A percentile compares a stretch with the other conserved stretches of the same genome.
Evolutionary conservation across 225 moss, liverwort and hornwort species (phyloP).

Genomic region (Asterella californica): DNA sequence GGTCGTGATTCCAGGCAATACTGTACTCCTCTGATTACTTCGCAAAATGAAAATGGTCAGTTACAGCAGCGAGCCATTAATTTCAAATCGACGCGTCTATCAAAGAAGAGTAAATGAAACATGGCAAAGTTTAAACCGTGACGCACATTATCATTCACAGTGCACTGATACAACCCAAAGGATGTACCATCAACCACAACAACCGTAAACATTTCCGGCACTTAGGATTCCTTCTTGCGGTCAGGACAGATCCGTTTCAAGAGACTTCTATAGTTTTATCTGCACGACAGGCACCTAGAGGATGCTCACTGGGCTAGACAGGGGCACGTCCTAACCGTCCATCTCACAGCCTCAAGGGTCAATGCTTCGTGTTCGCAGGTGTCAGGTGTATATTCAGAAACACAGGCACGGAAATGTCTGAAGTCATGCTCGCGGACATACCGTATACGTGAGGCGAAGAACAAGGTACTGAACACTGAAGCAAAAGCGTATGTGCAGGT

Average conservation of each 20-base stretch:
- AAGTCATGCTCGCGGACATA: not conserved
- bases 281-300: not conserved
- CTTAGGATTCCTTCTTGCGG: not conserved
- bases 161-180: too few relatives aligned
- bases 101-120: too few relatives aligned
- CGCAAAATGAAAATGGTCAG: not conserved
- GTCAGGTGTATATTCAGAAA: not conserved
- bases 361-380: not conserved
- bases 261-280: not conserved
- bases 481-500: too few relatives aligned
- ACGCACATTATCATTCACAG: too few relatives aligned
- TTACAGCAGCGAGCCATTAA: not conserved
- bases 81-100: not conserved
- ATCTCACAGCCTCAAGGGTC: not conserved
- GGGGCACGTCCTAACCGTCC: not conserved
- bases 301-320: not conserved
- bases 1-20: not conserved
- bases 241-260: not conserved
- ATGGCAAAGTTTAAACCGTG: too few relatives aligned
- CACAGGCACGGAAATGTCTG: not conserved
- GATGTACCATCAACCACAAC: too few relatives aligned
- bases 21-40: not conserved
- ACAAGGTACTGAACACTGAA: too few relatives aligned
- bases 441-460: too few relatives aligned
- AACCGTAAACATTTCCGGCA: not conserved